phyloP scores from a whole-genome alignment of 306 rosid species.

The Lablab purpureus region DNA sequence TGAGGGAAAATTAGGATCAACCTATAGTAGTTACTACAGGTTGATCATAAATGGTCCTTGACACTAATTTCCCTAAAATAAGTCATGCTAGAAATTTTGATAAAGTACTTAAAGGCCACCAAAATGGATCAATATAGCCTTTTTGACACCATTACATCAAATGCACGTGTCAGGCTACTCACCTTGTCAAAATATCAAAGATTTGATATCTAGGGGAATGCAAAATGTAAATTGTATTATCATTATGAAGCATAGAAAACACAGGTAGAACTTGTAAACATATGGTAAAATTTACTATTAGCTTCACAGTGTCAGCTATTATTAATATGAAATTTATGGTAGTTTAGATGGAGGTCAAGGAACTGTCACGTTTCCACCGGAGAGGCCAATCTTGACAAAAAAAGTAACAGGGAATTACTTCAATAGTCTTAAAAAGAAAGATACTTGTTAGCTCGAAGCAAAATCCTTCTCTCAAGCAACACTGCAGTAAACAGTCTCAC shows the following conservation, averaged over 20 bases:
- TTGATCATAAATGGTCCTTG: constrained; percentile 15
- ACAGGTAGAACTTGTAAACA: constrained; percentile 1
- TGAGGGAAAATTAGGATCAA: constrained; percentile 35
- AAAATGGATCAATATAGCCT: constrained; percentile 31
- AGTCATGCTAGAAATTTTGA: constrained; percentile 23
- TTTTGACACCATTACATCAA: constrained; percentile 25
- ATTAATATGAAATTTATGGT: constrained; percentile 38
- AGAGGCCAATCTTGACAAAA: constrained; percentile 38
- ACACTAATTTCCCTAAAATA: constrained; percentile 27
- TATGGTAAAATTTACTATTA: constrained; percentile 10
- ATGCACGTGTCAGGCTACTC: constrained; percentile 33
- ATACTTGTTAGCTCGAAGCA: constrained; percentile 96
- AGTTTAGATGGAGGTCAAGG: constrained; percentile 13
- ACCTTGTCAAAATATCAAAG: constrained; percentile 29
- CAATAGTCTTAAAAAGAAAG: constrained; percentile 48
- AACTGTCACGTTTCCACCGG: constrained; percentile 33
- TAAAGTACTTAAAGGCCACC: constrained; percentile 30
- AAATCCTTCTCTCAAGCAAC: constrained; percentile 96
- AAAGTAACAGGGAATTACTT: constrained; percentile 45
- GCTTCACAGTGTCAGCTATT: constrained; percentile 27
- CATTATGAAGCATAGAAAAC: constrained; percentile 39
- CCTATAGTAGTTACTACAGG: constrained; percentile 30
- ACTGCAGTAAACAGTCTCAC: constrained; percentile 89
- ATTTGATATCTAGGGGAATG: constrained; percentile 21
- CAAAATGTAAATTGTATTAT: constrained; percentile 24